phyloP scores from a whole-genome alignment of 1,139 yeast genomes.

The Debaryomyces coudertii region DNA sequence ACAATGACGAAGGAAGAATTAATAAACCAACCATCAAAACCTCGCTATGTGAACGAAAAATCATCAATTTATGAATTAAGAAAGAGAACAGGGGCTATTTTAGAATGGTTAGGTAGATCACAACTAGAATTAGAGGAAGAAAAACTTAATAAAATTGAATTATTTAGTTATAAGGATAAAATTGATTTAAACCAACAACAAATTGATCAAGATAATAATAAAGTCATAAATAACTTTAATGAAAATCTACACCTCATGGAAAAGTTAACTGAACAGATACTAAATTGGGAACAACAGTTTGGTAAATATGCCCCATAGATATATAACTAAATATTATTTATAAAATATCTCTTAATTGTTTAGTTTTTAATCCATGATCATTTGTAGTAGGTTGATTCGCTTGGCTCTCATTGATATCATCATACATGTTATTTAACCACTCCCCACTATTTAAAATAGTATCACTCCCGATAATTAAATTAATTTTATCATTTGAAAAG shows the following conservation, averaged over 20 bases:
- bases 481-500: conserved; percentile 49
- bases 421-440: conserved; percentile 48
- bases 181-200: conserved; percentile 13
- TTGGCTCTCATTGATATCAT: conserved; percentile 23
- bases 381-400: conserved; percentile 10
- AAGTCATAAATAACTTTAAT: conserved; percentile 50
- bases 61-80: conserved; percentile 80
- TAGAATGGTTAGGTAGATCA: conserved; percentile 86
- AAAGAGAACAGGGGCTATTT: conserved; percentile 83
- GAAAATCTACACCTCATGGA: conserved; percentile 71
- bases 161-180: conserved; percentile 37
- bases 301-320: conserved; percentile 54
- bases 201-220: conserved; percentile 37
- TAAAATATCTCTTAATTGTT: conserved; percentile 32
- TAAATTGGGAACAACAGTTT: conserved; percentile 77
- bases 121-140: conserved; percentile 80
- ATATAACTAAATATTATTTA: conserved; percentile 12
- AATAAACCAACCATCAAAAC: conserved; percentile 71
- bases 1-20: conserved; percentile 40
- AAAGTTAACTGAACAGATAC: conserved; percentile 63
- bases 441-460: conserved; percentile 58
- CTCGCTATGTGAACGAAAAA: conserved; percentile 77
- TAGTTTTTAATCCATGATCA: conserved; percentile 18
- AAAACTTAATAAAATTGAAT: conserved; percentile 54
- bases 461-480: conserved; percentile 76